phyloP scores from a whole-genome alignment of 1,284 basidiomycete species.

The Calocybe gambosa region DNA sequence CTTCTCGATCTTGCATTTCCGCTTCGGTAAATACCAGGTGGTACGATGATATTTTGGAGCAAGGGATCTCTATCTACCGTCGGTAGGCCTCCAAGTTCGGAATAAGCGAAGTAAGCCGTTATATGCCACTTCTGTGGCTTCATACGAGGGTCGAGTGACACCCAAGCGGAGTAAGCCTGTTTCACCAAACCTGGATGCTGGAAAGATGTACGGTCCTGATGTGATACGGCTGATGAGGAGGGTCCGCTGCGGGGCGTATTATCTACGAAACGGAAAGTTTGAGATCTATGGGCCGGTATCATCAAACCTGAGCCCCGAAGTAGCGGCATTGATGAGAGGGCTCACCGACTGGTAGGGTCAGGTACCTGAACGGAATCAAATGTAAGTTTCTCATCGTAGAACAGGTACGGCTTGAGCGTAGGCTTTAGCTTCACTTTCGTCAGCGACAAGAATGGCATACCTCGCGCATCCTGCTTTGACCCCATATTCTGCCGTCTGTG shows the following conservation, averaged over 20 bases:
- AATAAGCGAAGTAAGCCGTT: constrained; percentile 59
- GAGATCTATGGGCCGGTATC: constrained; percentile 24
- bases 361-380: constrained; percentile 33
- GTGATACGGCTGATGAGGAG: constrained; percentile 49
- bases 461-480: constrained; percentile 60
- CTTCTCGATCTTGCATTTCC: constrained; percentile 50
- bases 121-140: constrained; percentile 56
- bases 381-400: constrained; percentile 57
- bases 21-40: constrained; percentile 52
- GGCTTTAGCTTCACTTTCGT: neutral
- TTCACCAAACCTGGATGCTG: constrained; percentile 52
- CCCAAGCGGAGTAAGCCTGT: constrained; percentile 61
- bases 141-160: constrained; percentile 38
- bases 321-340: constrained; percentile 2
- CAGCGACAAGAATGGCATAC: constrained; percentile 22
- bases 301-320: constrained; percentile 13
- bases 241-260: constrained; percentile 41
- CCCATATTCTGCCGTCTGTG: constrained; percentile 57
- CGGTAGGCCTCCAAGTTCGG: constrained; percentile 51
- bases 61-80: constrained; percentile 51
- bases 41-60: constrained; percentile 45
- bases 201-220: constrained; percentile 49
- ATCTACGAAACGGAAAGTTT: constrained; percentile 53
- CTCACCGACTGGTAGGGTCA: constrained; percentile 36
- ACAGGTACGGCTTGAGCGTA: constrained; percentile 48